These are phyloP conservation scores for Cyclocybe cylindracea DNA, from an alignment of 768 basidiomycete genomes.

Conservation along the genomic window DNA sequence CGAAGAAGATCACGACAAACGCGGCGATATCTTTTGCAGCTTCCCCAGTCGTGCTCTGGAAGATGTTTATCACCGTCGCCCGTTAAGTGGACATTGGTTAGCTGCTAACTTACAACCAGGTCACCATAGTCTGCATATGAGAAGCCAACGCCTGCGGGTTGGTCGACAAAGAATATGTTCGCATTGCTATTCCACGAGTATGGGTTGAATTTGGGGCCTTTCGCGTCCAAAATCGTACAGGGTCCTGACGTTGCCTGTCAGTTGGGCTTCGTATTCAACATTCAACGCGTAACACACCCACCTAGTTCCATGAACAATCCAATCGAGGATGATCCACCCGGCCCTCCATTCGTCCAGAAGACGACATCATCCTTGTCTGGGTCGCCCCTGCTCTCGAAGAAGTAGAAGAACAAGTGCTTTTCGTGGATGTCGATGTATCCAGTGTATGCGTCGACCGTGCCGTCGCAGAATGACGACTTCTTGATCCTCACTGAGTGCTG, in stretches of 20 bases:
- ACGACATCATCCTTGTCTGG: conserved; percentile 62
- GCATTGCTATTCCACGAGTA: conserved; percentile 72
- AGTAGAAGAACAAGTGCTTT: conserved; percentile 71
- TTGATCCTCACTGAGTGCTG: conserved; percentile 57
- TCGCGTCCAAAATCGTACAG: conserved; percentile 56
- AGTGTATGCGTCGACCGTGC: conserved; percentile 56
- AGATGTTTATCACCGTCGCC: neutral
- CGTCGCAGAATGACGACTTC: conserved; percentile 60
- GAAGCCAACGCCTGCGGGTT: conserved; percentile 62
- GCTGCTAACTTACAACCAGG: conserved; percentile 41
- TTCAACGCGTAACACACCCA: conserved; percentile 29
- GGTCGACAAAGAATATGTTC: conserved; percentile 64
- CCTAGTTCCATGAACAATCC: conserved; percentile 78
- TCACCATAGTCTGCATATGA: conserved; percentile 69
- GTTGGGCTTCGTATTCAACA: neutral
- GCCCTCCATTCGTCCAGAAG: conserved; percentile 57
- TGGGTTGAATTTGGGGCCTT: conserved; percentile 54
- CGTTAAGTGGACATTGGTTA: neutral
- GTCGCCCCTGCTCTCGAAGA: conserved; percentile 68
- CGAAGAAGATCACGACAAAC: conserved; percentile 74
- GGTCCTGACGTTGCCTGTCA: conserved; percentile 45
- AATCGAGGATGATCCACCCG: conserved; percentile 44
- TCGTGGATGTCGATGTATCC: conserved; percentile 68
- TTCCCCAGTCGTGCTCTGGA: conserved; percentile 61
- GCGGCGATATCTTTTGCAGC: conserved; percentile 72